A percentile compares a stretch with the other conserved stretches of the same genome.
phyloP scores from a whole-genome alignment of 2,329 filamentous ascomycete species.

The Phialophora tarda region DNA sequence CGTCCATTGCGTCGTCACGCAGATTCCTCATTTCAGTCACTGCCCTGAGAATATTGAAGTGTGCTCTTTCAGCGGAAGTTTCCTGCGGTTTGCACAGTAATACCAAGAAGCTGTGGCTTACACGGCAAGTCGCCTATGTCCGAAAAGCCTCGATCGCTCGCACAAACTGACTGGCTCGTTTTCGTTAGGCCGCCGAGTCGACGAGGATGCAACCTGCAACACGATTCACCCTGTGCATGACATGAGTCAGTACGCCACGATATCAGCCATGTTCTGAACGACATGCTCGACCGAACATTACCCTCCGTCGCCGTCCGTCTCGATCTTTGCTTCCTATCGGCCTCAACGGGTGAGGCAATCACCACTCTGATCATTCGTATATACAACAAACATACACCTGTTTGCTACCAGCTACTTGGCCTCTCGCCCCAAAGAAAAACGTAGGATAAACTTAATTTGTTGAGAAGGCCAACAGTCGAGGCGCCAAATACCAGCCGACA shows the following conservation, averaged over 20 bases:
- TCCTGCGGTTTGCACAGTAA: not conserved
- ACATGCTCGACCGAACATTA: no score
- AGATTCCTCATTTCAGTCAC: not conserved
- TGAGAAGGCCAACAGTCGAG: not conserved
- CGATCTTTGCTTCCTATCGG: not conserved
- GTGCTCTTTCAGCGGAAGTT: not conserved
- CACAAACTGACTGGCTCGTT: not conserved
- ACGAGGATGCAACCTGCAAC: not conserved
- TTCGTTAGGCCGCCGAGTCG: not conserved
- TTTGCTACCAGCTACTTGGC: not conserved
- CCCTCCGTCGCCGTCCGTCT: not conserved
- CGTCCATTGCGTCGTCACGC: no score
- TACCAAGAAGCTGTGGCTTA: not conserved
- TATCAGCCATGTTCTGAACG: no score
- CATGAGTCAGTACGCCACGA: no score
- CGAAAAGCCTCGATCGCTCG: not conserved
- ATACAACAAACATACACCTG: not conserved
- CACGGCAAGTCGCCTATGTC: conserved; percentile 4
- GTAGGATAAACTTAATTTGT: not conserved
- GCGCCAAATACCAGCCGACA: not conserved
- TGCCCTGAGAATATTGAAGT: not conserved
- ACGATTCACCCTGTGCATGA: no score
- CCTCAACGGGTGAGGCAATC: not conserved
- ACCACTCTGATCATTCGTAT: not conserved
- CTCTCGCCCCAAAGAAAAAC: not conserved